Base-by-base conservation (phyloP, 345 rosid species). In the Diplotaxis tenuifolia region DNA sequence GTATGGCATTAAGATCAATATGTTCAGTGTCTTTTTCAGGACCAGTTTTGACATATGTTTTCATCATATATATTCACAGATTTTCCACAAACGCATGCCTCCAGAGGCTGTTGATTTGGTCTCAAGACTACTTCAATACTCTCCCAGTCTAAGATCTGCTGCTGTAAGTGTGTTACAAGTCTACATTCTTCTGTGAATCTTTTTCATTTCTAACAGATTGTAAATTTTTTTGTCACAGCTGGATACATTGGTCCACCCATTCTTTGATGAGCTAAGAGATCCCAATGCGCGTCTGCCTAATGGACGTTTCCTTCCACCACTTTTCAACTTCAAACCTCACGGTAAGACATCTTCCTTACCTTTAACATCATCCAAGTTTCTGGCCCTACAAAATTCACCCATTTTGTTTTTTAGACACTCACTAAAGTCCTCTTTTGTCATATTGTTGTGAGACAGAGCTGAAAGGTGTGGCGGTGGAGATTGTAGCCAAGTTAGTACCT, bases 41-140 rank as follows among this genome's bases (percentile, higher is more conserved):
- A 7, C 9, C 22, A 10, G 18, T 55, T 16, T 40, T 72, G 64
- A 64, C 7, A 28, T 19, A 27, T 60, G 5, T 36, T 47, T 58
- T 7, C 69, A 36, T 55, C 16, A 3, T 29, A 59, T 61, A 29
- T 59, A 12, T 71, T 42, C 3, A 67, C 73, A 95, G 99, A 87
- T 95, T 63, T 95, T 95, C 82, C 91, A 89, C 84, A 95, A 85
- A 77, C 93, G 96, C 22, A 90, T 95, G 96, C 97, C 97, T 71
- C 96, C 96, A 0, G 99, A 95, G 60, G 96, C 99, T 67, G 96
- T 95, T 74, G 99, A 95, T 82, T 81, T 95, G 75, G 99, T 92
- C 67, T 95, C 99, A 40, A 90, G 97, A 61, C 83, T 95, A 65
- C 88, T 95, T 76, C 99, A 95, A 72, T 95, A 95, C 84, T 95